Evolutionary conservation across 441 rosid species (phyloP).

Genomic region (Sinapis alba): DNA sequence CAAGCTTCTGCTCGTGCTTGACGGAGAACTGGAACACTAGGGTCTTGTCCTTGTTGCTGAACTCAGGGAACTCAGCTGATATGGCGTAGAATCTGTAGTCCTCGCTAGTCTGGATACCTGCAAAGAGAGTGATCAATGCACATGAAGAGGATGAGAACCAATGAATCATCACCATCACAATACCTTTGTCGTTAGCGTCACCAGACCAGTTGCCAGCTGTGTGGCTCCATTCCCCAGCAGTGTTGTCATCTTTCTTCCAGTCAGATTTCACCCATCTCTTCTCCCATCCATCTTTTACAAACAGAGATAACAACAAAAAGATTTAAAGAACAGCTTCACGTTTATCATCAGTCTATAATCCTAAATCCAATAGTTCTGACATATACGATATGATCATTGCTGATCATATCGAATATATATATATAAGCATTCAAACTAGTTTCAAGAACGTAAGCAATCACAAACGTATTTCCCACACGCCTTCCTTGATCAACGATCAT

Average conservation of each 20-base stretch:
- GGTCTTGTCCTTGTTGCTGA: conserved; percentile 88
- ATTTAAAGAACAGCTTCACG: not conserved
- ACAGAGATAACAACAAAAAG: conserved; percentile 2
- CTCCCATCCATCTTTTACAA: conserved; percentile 87
- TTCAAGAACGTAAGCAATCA: not conserved
- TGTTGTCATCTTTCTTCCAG: conserved; percentile 85
- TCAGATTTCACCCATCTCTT: conserved; percentile 87
- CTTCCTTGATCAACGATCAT: not conserved
- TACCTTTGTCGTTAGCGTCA: conserved; percentile 86
- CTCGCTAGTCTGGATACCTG: conserved; percentile 92
- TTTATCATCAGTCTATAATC: not conserved
- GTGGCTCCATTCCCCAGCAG: conserved; percentile 87
- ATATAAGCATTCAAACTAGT: not conserved
- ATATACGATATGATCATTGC: not conserved
- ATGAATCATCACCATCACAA: not conserved
- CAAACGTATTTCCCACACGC: not conserved
- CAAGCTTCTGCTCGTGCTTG: conserved; percentile 97
- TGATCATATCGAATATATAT: not conserved
- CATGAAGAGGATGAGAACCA: not conserved
- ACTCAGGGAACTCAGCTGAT: conserved; percentile 86
- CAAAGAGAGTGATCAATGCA: not conserved
- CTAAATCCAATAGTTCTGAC: not conserved
- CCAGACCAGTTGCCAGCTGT: conserved; percentile 94
- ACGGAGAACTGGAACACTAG: conserved; percentile 88
- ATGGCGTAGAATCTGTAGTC: conserved; percentile 93